Base-by-base conservation (phyloP, 1,284 basidiomycete species). In the Pascua guehoae region DNA sequence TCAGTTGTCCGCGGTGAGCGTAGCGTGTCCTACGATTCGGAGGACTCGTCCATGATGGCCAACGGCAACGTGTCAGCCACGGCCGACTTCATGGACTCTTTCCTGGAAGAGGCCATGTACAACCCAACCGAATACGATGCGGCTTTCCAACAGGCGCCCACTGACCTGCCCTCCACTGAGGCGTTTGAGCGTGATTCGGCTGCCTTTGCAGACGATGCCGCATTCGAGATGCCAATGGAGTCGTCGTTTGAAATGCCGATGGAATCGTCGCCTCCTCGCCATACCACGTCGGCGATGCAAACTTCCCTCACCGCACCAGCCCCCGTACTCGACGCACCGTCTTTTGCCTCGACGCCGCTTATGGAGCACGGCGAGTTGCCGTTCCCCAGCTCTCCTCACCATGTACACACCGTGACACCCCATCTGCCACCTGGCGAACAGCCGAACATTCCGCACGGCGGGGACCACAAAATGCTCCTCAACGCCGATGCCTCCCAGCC, bases 71-170 rank as follows among this genome's bases (percentile, higher is more conserved):
- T 69, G 51, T 72, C 68, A n/a, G 70, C 74, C 12, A 77, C 77
- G 0, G 77, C 74, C 43, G 70, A 72, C 51, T 78, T 77, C 55
- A 72, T 78, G 63, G 68, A 74, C 51, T 70, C 74, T 14, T 69
- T 78, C 16, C 66, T 74, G 16, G 72, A 72, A 41, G 76, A 77
- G 59, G 74, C 73, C 9, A 64, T 74, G 39, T 72, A 50, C 41
- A 74, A 71, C 9, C 72, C 73, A 2, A 67, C 69, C 1, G 59
- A 32, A 7, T 32, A 32, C 24, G 24, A 32, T 32, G 24, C 7
- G 24, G 24, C 24, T 3, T 32, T 32, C 24, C 24, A 32, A 32
- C 24, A 3, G 4, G 24, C 24, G 24, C 4, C 24, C 24, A 32
- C 24, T 32, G 7, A 7, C 24, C 24, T 32, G 3, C 4, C 3